Evolutionary conservation across 2,329 filamentous ascomycete genomes (phyloP).

Genomic region (Knufia petricola): DNA sequence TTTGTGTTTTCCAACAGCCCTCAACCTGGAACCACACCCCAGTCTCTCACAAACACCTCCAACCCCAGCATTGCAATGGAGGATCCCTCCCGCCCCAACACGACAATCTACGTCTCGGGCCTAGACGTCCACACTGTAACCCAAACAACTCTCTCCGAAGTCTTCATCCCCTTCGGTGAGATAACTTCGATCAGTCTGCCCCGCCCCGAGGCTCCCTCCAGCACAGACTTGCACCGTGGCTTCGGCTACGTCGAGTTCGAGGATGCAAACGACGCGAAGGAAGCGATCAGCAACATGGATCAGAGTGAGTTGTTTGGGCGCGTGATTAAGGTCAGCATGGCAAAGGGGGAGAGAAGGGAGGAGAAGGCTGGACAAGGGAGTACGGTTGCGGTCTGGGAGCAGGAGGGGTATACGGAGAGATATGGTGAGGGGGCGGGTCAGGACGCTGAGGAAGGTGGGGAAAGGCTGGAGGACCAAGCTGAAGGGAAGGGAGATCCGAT

Average conservation of each 20-base stretch:
- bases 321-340: slow-evolving; percentile 81
- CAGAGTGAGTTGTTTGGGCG: slow-evolving; percentile 89
- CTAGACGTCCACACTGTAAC: slow-evolving; percentile 66
- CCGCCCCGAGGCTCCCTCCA: slow-evolving; percentile 72
- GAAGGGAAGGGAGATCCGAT: slow-evolving; percentile 70
- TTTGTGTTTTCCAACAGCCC: too few species aligned
- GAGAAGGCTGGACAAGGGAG: slow-evolving; percentile 71
- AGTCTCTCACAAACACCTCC: not conserved
- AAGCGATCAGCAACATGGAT: slow-evolving; percentile 99
- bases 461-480: slow-evolving; percentile 40
- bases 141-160: slow-evolving; percentile 66
- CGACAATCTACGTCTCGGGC: slow-evolving; percentile 86
- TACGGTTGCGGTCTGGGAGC: slow-evolving; percentile 93
- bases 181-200: slow-evolving; percentile 85
- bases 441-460: slow-evolving; percentile 50
- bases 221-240: slow-evolving; percentile 71
- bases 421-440: slow-evolving; percentile 79
- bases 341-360: slow-evolving; percentile 68
- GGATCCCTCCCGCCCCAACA: slow-evolving; percentile 64
- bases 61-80: slow-evolving; percentile 49
- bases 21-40: too few species aligned
- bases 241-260: slow-evolving; percentile 98
- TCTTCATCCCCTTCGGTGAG: slow-evolving; percentile 94
- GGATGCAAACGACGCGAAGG: slow-evolving; percentile 70
- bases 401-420: slow-evolving; percentile 90